Evolutionary conservation across 2,329 filamentous ascomycete genomes (phyloP), one percentile per base, ranked within the genome.

Genomic region (Endoconidiophora laricicola): DNA sequence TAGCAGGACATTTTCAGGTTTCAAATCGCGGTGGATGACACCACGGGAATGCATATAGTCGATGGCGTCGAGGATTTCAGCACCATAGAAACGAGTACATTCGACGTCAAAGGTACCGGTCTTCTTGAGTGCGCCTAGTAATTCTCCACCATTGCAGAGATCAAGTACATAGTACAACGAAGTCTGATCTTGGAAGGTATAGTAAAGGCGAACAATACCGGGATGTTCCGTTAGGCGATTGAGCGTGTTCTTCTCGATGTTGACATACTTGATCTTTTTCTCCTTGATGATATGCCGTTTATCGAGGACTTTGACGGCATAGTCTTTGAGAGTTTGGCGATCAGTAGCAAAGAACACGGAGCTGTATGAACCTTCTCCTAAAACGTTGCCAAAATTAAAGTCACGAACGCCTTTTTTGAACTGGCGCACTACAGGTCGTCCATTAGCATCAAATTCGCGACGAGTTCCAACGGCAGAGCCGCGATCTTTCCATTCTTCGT

Each of bases 191-290:
- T 98, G 91, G 61, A 98, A 98, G 1, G 91, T 98, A 66, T 98
- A 98, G 66, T 96, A 98, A 41, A 98, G 73, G 55, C 91, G 83
- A 52, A 98, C 88, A 53, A 98, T 90, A 18, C 91, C 91, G 5
- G 91, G 91, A 60, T 98, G 91, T 56, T 98, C 90, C 3, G 90
- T 96, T 52, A 98, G 71, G 55, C 91, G 81, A 62, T 98, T 98
- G 50, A 98, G 71, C 0, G 91, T 96, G 66, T 98, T 90, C 68
- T 95, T 95, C 66, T 98, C 91, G 59, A 98, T 98, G 66, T 96
- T 98, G 65, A 98, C 91, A 61, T 98, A 98, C 72, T 98, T 98
- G 60, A 98, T 94, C 73, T 98, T 98, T 66, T 94, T 96, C 68
- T 98, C 91, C 66, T 96, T 98, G 71, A 98, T 98, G 61, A 98